Base-by-base conservation (phyloP, 768 basidiomycete species). In the Rhodotorula toruloides region DNA sequence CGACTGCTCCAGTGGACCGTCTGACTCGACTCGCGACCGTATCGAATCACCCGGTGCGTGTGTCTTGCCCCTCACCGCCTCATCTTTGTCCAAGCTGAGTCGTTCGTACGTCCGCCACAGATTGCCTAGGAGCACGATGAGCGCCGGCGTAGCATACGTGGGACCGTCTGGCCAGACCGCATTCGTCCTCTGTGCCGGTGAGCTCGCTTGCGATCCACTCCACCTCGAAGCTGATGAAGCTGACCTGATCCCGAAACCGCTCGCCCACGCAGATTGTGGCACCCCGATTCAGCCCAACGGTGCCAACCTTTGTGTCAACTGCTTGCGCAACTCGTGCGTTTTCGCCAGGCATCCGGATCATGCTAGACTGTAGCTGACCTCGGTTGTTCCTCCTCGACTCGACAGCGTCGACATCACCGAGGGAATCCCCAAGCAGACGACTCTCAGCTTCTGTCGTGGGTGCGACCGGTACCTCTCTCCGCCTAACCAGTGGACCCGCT, bases 401-500 rank as follows among this genome's bases (percentile, higher is more conserved):
- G 46, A 8, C 73, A 91, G 89, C 13, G 86, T 98, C 67, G 96
- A 99, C 77, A 94, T 99, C 76, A 98, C 93, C 1, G 94, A 98
- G 76, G 92, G 91, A 21, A 98, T 98, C 58, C 94, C 93, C 49
- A 62, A 75, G 63, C 67, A 78, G 88, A 89, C 93, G 2, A 87
- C 91, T 9, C 83, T 98, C 59, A 89, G 90, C 37, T 97, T 88
- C 76, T 98, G 96, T 79, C 81, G 91, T 62, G 94, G 97, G 72
- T 99, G 96, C 77, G 91, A 97, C 76, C 87, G 96, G 37, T 99
- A 94, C 77, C 82, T 96, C 31, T 87, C 91, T 0, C 96, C 96
- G 11, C 94, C 96, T 1, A 79, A 83, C 48, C 80, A 87, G 67
- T 99, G 96, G 96, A 83, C 85, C 8, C 82, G 86, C 54, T 90